A percentile compares a stretch with the other conserved stretches of the same genome.
phyloP scores from a whole-genome alignment of 768 basidiomycete genomes.

The Lentinula guzmanii region DNA sequence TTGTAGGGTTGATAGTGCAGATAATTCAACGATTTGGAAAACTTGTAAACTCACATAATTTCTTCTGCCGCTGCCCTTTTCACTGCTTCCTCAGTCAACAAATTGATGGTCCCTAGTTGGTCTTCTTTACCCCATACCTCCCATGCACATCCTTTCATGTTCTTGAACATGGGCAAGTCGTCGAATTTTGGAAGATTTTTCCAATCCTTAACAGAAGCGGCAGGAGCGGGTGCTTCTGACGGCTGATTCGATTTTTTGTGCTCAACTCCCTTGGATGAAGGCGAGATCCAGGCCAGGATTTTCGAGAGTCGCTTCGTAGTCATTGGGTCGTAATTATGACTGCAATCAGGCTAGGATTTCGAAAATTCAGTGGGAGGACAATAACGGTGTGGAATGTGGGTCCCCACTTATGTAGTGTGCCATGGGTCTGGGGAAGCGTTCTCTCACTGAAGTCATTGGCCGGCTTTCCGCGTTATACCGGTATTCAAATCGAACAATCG shows the following conservation, averaged over 20 bases:
- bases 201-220: background rate
- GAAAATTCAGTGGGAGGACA: background rate
- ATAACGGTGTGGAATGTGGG: background rate
- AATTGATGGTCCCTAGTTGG: constrained; percentile 60
- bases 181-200: constrained; percentile 7
- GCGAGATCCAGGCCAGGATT: constrained; percentile 1
- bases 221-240: background rate
- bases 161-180: constrained; percentile 34
- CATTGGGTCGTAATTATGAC: background rate
- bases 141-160: constrained; percentile 60
- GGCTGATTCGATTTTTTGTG: background rate
- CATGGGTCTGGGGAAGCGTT: background rate
- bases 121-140: constrained; percentile 61
- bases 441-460: background rate
- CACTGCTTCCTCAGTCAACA: constrained; percentile 61
- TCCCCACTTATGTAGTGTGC: background rate
- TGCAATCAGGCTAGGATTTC: no score
- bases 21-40: background rate
- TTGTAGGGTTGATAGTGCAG: background rate
- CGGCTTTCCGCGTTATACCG: background rate
- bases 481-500: background rate
- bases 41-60: constrained; percentile 37
- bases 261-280: background rate
- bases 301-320: constrained; percentile 2
- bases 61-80: constrained; percentile 50